These are phyloP conservation scores for Kwoniella europaea DNA, from an alignment of 768 basidiomycete genomes.

Conservation along the genomic window DNA sequence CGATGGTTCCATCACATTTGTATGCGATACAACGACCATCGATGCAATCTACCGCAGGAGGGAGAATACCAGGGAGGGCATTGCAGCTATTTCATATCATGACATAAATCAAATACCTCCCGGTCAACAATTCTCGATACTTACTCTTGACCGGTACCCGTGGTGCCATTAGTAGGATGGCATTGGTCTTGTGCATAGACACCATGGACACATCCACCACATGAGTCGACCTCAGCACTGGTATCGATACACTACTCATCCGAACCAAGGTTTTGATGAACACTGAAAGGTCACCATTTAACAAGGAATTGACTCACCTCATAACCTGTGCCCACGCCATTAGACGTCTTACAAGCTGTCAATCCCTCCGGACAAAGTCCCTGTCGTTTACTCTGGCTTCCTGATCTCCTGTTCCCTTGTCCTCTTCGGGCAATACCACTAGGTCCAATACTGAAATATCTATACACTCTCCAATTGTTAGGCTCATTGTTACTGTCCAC, in stretches of 20 bases:
- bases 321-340: neutral
- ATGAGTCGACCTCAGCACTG: neutral
- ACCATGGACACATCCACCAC: neutral
- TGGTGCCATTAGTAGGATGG: neutral
- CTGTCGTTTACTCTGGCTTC: neutral
- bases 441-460: neutral
- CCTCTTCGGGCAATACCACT: neutral
- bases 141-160: neutral
- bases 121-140: neutral
- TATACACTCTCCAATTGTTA: slow-evolving; percentile 1
- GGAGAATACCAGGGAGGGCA: neutral
- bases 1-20: neutral
- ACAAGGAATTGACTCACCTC: neutral
- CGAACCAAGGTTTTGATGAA: no score
- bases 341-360: neutral
- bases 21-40: neutral
- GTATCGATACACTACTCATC: slow-evolving; percentile 1
- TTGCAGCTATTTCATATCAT: neutral
- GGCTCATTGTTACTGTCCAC: neutral
- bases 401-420: no score
- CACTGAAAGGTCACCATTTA: no score
- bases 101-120: neutral
- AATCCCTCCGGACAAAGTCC: neutral
- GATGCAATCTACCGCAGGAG: neutral
- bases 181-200: neutral